Evolutionary conservation across 305 asterid species (phyloP), one percentile per base, ranked within the genome.

Genomic region (Striga hermonthica): DNA sequence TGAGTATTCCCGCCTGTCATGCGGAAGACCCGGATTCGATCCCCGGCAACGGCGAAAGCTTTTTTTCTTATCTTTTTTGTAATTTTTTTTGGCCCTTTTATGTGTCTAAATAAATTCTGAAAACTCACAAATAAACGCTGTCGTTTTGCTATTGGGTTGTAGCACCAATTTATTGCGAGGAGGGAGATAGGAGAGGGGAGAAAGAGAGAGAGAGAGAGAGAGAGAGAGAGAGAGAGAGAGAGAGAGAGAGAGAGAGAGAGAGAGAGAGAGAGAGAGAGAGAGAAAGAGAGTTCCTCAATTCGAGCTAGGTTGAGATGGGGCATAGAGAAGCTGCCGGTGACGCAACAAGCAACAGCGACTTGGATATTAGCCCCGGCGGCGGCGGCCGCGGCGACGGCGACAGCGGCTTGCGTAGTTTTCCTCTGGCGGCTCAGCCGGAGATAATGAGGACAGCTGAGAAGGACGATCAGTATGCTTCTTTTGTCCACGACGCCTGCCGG

Each of bases 361-460:
- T 73, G 14, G 89, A 81, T 50, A 83, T 15, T 1, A 84, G 78
- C 6, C 70, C 82, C 36, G 72, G 1, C 31, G n/a, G n/a, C n/a
- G n/a, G n/a, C n/a, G 31, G 83, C 16, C 62, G 67, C 68, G 62
- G 78, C 77, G 76, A 69, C 45, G 77, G 76, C n/a, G n/a, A n/a
- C n/a, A n/a, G n/a, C 49, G 79, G 78, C 38, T 73, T 82, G 4
- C 80, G 83, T 64, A 65, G 86, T 58, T 90, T 93, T 54, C 95
- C 95, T 0, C 50, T 79, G 74, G 97, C 97, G 54, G 96, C 95
- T 62, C 97, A 84, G 77, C 97, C 99, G 11, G 99, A 93, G 71
- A 74, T 93, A 49, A 93, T 93, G 97, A 83, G 99, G 71, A 95
- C 99, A 0, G 99, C 99, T 5, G 97, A 93, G 86, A 93, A 93